Evolutionary conservation across 495 filamentous ascomycete species (phyloP).

Genomic region (Massariosphaeria phaeospora): DNA sequence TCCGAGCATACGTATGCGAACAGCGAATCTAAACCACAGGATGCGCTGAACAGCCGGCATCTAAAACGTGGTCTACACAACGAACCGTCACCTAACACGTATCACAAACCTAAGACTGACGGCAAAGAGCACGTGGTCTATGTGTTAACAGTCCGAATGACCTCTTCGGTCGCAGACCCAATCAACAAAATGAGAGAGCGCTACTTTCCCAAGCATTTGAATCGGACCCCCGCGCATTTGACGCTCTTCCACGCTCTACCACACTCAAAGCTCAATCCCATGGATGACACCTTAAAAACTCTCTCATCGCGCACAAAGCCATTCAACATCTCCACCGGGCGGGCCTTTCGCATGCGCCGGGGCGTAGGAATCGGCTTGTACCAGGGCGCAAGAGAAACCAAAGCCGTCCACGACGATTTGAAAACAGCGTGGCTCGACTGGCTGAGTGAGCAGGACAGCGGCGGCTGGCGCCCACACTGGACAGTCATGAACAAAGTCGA

Average conservation of each 20-base stretch:
- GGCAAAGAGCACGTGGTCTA: slow-evolving; percentile 11
- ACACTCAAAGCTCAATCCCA: slow-evolving; percentile 11
- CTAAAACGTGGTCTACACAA: too few species aligned
- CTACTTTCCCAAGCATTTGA: slow-evolving; percentile 21
- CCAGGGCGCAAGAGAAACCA: neutral
- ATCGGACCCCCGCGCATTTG: slow-evolving; percentile 22
- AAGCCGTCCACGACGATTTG: slow-evolving; percentile 13
- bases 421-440: slow-evolving; percentile 10
- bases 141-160: slow-evolving; percentile 17
- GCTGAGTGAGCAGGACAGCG: slow-evolving; percentile 19
- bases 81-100: neutral
- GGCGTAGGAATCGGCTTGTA: slow-evolving; percentile 12
- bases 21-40: too few species aligned
- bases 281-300: neutral
- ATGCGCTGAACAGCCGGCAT: too few species aligned
- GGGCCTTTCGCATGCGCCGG: slow-evolving; percentile 15
- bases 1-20: too few species aligned
- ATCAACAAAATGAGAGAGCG: slow-evolving; percentile 10
- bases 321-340: slow-evolving; percentile 9
- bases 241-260: slow-evolving; percentile 30
- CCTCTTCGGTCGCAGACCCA: slow-evolving; percentile 4
- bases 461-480: slow-evolving; percentile 18
- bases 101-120: slow-evolving; percentile 13
- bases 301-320: neutral
- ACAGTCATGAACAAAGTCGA: slow-evolving; percentile 28